Evolutionary conservation across 2,329 filamentous ascomycete genomes (phyloP).

Genomic region (Alternaria sp.): DNA sequence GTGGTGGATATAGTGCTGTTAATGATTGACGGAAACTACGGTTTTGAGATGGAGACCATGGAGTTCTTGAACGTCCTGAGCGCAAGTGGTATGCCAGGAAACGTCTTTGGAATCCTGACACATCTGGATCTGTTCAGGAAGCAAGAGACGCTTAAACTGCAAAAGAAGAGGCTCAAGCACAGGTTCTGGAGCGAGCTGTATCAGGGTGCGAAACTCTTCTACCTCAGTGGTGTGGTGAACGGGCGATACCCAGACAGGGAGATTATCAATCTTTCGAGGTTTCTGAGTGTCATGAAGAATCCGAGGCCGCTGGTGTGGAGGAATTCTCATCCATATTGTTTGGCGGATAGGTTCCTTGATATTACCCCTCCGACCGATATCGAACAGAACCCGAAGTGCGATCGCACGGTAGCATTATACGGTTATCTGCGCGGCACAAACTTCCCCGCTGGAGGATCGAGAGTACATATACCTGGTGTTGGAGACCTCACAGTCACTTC

Average conservation of each 20-base stretch:
- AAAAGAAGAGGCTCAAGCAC: constrained; percentile 96
- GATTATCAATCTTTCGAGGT: constrained; percentile 92
- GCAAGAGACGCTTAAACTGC: constrained; percentile 86
- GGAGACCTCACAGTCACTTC: constrained; percentile 85
- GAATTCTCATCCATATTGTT: constrained; percentile 91
- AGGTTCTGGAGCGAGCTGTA: constrained; percentile 97
- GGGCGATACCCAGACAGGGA: constrained; percentile 96
- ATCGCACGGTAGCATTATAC: constrained; percentile 88
- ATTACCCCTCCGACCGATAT: constrained; percentile 92
- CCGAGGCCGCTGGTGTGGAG: constrained; percentile 95
- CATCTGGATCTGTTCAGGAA: constrained; percentile 96
- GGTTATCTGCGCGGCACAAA: constrained; percentile 96
- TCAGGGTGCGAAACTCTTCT: constrained; percentile 96
- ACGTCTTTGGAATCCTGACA: constrained; percentile 95
- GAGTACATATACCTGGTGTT: constrained; percentile 90
- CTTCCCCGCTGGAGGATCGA: constrained; percentile 82
- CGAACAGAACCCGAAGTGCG: constrained; percentile 87
- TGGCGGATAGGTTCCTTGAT: constrained; percentile 94
- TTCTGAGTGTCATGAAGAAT: constrained; percentile 99
- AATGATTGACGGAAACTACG: constrained; percentile 98
- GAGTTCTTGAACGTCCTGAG: constrained; percentile 95
- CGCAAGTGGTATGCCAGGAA: constrained; percentile 97
- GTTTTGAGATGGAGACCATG: constrained; percentile 99
- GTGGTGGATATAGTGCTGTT: constrained; percentile 96
- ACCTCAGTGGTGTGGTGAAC: constrained; percentile 94